phyloP scores from a whole-genome alignment of 441 rosid species.

The Adansonia rubrostipa region DNA sequence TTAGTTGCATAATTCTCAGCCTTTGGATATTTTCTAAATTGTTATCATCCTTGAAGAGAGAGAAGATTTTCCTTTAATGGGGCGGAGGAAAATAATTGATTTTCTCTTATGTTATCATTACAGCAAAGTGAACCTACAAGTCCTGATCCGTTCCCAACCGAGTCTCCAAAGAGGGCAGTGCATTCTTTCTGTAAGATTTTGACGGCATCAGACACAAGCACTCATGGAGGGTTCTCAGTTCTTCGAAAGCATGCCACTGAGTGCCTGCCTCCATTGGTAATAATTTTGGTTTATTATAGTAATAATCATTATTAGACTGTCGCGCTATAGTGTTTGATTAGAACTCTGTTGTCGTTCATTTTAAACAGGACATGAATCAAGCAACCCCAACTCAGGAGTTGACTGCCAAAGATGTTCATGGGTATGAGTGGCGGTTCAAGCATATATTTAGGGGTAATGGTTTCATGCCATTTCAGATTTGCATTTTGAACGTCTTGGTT shows the following conservation, averaged over 20 bases:
- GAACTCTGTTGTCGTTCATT: neutral
- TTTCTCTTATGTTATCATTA: conserved; percentile 19
- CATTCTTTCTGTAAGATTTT: conserved; percentile 86
- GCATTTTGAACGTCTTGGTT: neutral
- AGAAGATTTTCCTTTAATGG: neutral
- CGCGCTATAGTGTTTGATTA: neutral
- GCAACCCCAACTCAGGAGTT: conserved; percentile 85
- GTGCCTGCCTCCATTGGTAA: conserved; percentile 85
- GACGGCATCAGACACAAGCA: conserved; percentile 97
- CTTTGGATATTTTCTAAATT: conserved; percentile 4
- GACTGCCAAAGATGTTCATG: conserved; percentile 83
- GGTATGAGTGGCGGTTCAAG: conserved; percentile 88
- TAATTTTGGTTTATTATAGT: neutral
- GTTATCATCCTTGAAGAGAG: neutral
- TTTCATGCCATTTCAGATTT: neutral
- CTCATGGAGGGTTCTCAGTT: conserved; percentile 98
- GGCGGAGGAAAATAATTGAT: neutral
- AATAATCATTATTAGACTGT: neutral
- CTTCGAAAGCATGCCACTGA: conserved; percentile 93
- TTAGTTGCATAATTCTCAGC: neutral
- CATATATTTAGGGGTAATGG: conserved; percentile 88
- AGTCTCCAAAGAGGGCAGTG: conserved; percentile 55
- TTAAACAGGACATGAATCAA: conserved; percentile 77
- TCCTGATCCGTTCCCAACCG: conserved; percentile 59
- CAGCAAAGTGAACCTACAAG: conserved; percentile 70